Base-by-base conservation (phyloP, 345 rosid genomes). In the Salix koriyanagi region DNA sequence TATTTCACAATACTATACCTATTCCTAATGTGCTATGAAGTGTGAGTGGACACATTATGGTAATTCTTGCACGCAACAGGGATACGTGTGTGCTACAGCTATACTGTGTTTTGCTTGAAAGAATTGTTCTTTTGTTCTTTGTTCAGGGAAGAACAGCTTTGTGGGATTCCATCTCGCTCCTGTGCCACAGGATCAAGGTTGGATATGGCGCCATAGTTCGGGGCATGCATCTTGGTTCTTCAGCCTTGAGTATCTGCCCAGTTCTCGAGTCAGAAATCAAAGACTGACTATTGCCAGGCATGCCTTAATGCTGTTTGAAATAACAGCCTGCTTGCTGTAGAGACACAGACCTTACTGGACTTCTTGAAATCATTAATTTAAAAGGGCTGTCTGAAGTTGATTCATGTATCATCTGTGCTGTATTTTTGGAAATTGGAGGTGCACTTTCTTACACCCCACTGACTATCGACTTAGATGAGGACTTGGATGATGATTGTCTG, bases 71-170 rank as follows among this genome's bases (percentile, higher is more conserved):
- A 44, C 3, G 7, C 19, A 34, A 7, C 14, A 69, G 71, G 56
- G 18, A 69, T 69, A 42, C 15, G 3, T 69, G 26, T 28, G n/a
- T 23, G 13, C 10, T 42, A 19, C 23, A 4, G 21, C 19, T 7
- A 37, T 30, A n/a, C 54, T 65, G 4, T 25, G 2, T 3, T 13
- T 21, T 6, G 30, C 54, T 16, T 44, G 60, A 75, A 39, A 79
- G n/a, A 60, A 42, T 54, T 15, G 26, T 21, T n/a, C 64, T 78
- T 2, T 15, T 76, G 39, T 50, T 60, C 64, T 67, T 75, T 44
- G 9, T 71, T 64, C 97, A 93, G 98, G 99, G 99, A 78, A 85
- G 99, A 73, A 90, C 97, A 41, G 93, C 97, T 37, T 70, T 92
- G 70, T 93, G 99, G 98, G 97, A 93, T 86, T 85, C 98, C 23